These are phyloP conservation scores for Geotrichum klebahnii DNA, from an alignment of 1,139 yeast genomes.

Conservation along the genomic window DNA sequence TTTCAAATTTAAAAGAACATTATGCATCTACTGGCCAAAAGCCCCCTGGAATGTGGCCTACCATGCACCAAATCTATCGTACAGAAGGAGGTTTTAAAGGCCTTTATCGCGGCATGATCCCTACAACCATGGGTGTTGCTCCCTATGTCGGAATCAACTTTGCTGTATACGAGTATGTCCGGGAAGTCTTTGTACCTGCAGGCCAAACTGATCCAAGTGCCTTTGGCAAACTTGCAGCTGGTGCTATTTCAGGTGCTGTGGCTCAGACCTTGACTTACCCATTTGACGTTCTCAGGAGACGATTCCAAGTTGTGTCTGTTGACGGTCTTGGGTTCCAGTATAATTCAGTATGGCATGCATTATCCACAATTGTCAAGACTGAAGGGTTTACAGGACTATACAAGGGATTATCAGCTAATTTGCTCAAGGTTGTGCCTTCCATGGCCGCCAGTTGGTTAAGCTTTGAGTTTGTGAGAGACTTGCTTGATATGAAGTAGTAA, in stretches of 20 bases:
- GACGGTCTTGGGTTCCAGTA: conserved; percentile 71
- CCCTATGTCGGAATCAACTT: conserved; percentile 94
- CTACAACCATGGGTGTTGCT: conserved; percentile 90
- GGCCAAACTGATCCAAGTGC: conserved; percentile 41
- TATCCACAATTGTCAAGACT: conserved; percentile 57
- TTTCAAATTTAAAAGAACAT: conserved; percentile 50
- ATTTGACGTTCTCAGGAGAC: conserved; percentile 76
- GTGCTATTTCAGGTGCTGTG: conserved; percentile 85
- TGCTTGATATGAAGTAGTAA: too few relatives aligned
- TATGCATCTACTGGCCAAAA: conserved; percentile 33
- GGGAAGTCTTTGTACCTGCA: conserved; percentile 48
- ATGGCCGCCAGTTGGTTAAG: conserved; percentile 95
- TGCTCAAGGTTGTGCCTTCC: conserved; percentile 86
- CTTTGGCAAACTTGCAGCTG: conserved; percentile 62
- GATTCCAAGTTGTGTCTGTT: conserved; percentile 90
- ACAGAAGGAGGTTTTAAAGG: conserved; percentile 81
- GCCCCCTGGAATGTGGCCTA: conserved; percentile 65
- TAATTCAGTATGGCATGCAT: conserved; percentile 65
- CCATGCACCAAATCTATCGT: conserved; percentile 55
- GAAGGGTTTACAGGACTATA: conserved; percentile 83
- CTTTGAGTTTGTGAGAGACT: conserved; percentile 62
- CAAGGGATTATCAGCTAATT: conserved; percentile 82
- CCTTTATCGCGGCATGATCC: conserved; percentile 77
- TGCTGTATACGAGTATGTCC: conserved; percentile 77
- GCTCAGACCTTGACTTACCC: conserved; percentile 83